Evolutionary conservation across 2,329 filamentous ascomycete species (phyloP), one percentile per base, ranked within the genome.

Genomic region (Colletotrichum salicis): DNA sequence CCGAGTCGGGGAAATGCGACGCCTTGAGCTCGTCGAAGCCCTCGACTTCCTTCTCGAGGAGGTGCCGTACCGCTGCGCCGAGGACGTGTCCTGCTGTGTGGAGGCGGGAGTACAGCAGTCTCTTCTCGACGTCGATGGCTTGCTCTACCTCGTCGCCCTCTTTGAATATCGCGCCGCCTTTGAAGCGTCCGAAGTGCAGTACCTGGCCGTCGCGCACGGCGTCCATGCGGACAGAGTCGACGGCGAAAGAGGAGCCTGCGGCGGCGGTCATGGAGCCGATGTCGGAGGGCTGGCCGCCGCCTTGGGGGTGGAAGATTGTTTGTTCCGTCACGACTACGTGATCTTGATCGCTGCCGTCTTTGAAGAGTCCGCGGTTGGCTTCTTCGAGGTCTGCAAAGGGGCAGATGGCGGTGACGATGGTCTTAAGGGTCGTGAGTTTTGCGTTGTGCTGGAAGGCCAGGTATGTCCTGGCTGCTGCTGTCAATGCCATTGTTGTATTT

Each of bases 241-340:
- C 89, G 24, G 83, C 76, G 74, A 93, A 91, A 0, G 75, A 76
- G 24, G 76, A 70, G 8, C 75, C 75, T 2, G 75, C 33, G 1
- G 76, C 33, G 1, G 76, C 73, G 0, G 80, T 81, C 73, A 94
- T 92, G 52, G 77, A 81, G 24, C 92, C 92, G 12, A 86, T 84
- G 73, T 94, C 92, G 0, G 88, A 91, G 0, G 92, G 92, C 76
- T 94, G 92, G 8, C 92, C 92, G 71, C 92, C 92, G 24, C 92
- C 92, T 79, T 94, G 92, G 0, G 91, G 89, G 73, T 94, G 91
- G 80, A 94, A 94, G 72, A 94, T 91, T n/a, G 92, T 94, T 58
- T 87, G 81, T 2, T 88, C 83, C 0, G 90, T 92, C 6, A 89
- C 84, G 24, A 93, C 79, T n/a, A 90, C 86, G 76, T 86, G 85